These are phyloP conservation scores for Naganishia cerealis DNA, from an alignment of 1,284 basidiomycete species.

Conservation along the genomic window DNA sequence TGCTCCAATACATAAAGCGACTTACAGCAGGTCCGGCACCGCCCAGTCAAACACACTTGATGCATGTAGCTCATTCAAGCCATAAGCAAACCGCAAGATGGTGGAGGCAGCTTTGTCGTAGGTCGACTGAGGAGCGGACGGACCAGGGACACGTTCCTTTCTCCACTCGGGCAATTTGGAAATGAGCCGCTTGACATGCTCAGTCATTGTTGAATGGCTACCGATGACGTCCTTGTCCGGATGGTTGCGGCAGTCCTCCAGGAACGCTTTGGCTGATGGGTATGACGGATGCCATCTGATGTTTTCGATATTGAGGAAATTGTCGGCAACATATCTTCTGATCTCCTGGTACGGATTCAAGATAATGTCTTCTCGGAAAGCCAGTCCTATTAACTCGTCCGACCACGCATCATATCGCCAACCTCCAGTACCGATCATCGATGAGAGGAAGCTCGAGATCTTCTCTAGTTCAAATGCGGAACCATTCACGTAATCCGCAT, in stretches of 20 bases:
- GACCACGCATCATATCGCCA: slow-evolving; percentile 73
- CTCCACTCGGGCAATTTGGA: slow-evolving; percentile 66
- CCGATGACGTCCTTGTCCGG: slow-evolving; percentile 69
- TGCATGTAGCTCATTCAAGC: slow-evolving; percentile 71
- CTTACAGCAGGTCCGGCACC: slow-evolving; percentile 68
- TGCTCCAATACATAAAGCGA: slow-evolving; percentile 34
- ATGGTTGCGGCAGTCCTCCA: slow-evolving; percentile 62
- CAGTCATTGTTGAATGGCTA: slow-evolving; percentile 64
- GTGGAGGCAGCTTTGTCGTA: slow-evolving; percentile 80
- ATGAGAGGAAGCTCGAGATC: slow-evolving; percentile 46
- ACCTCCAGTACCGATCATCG: slow-evolving; percentile 68
- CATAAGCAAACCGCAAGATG: slow-evolving; percentile 73
- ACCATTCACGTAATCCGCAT: slow-evolving; percentile 75
- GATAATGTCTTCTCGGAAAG: slow-evolving; percentile 66
- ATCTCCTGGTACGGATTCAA: slow-evolving; percentile 82
- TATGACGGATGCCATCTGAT: slow-evolving; percentile 74
- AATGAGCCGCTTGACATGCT: slow-evolving; percentile 62
- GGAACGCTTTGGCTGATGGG: slow-evolving; percentile 64
- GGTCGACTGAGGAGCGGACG: slow-evolving; percentile 75
- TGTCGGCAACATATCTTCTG: slow-evolving; percentile 68
- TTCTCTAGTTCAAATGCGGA: slow-evolving; percentile 64
- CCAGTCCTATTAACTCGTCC: slow-evolving; percentile 67
- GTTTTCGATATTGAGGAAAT: slow-evolving; percentile 67
- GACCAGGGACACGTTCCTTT: slow-evolving; percentile 75
- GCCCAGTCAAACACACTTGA: slow-evolving; percentile 73